Evolutionary conservation across 2,329 filamentous ascomycete genomes (phyloP), one percentile per base, ranked within the genome.

Genomic region (Didymella pinodella): DNA sequence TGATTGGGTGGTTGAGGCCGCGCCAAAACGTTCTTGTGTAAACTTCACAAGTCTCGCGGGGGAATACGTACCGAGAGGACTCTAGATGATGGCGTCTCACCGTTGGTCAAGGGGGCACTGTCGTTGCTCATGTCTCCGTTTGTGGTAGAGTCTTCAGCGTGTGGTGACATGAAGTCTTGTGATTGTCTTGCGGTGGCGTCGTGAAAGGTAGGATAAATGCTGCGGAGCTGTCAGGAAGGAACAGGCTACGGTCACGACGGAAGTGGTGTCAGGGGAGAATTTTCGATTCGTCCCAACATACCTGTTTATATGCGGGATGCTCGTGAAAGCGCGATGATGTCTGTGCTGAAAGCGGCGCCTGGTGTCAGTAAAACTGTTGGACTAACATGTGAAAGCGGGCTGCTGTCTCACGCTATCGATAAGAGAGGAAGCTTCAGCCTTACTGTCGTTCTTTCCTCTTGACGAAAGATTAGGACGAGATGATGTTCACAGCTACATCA

Each of bases 11-110:
- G 47, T 43, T 34, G 22, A 7, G 47, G 14, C 22, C 22, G 25
- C 5, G n/a, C 49, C 26, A n/a, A n/a, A 38, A 55, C 62, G 57
- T 59, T 36, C 31, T 32, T 44, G 48, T 51, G 40, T 32, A 55
- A 44, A 32, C 48, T 45, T 53, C 32, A 45, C 28, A 49, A 31
- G n/a, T 16, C 41, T 47, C 16, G 48, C 26, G 32, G 52, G 53
- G 38, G 47, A 32, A 45, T 50, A 75, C 77, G 55, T 74, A 79
- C 77, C 55, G 75, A 76, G 41, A 79, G 55, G 59, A 77, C 72
- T 61, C 75, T 76, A 29, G 75, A 79, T 41, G 68, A 68, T 38
- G 73, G 70, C 67, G 74, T 75, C 63, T 78, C 77, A 67, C 77
- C 77, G 64, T 79, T 79, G 56, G 75, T 77, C 57, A 77, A 51